Conservation (phyloP, 176 grass and related monocot genomes). For the Pontederia crassipes region DNA sequence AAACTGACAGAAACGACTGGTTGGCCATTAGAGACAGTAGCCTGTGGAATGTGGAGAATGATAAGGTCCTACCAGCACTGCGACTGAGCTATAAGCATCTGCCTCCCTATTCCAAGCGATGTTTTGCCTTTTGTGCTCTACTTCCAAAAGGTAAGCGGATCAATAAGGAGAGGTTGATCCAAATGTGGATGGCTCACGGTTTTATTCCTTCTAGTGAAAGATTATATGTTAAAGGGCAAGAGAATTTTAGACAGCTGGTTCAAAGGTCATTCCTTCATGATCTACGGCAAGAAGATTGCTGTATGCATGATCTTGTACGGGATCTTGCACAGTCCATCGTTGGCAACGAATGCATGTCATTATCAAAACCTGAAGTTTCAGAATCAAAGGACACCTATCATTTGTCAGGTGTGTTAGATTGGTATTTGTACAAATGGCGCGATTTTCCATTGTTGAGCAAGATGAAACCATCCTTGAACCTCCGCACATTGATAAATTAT, state of each 20-base stretch:
- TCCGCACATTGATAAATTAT: not conserved
- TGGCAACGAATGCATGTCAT: not conserved
- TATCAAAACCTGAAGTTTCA: not conserved
- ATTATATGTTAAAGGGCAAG: not conserved
- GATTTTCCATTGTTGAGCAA: not conserved
- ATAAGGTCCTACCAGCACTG: not conserved
- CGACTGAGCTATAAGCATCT: conserved; percentile 30
- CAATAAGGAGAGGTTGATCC: conserved; percentile 15
- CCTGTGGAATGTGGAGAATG: not conserved
- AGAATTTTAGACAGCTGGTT: conserved; percentile 12
- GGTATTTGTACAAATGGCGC: no score
- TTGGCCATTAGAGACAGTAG: not conserved
- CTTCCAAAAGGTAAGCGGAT: conserved; percentile 14
- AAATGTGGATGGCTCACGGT: conserved; percentile 28
- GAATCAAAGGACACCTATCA: not conserved
- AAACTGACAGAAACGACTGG: conserved; percentile 4
- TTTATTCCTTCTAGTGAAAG: conserved; percentile 5
- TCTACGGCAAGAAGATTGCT: not conserved
- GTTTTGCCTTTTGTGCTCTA: conserved; percentile 22
- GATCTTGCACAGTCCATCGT: conserved; percentile 19
- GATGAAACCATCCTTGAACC: not conserved
- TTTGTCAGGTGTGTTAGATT: not conserved
- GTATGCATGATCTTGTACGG: conserved; percentile 23
- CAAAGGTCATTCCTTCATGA: conserved; percentile 25
- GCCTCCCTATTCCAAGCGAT: conserved; percentile 16